Evolutionary conservation across 225 moss, liverwort and hornwort species (phyloP).

Genomic region (Pleurozium schreberi): DNA sequence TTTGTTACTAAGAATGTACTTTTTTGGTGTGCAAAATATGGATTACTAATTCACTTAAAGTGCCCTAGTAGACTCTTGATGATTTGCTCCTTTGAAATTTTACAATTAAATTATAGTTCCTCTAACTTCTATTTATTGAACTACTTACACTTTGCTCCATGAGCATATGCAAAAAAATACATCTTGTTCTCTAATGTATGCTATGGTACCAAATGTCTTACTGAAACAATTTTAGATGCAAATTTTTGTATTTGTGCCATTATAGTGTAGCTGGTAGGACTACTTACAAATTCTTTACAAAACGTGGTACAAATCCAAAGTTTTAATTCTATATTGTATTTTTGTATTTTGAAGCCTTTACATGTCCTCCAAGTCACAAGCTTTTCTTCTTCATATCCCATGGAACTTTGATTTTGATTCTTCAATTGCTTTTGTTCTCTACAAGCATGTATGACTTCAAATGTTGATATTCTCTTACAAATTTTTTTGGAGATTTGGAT

Average conservation of each 20-base stretch:
- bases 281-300: neutral
- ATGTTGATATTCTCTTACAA: no score
- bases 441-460: neutral
- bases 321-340: neutral
- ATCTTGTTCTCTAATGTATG: neutral
- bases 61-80: neutral
- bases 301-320: neutral
- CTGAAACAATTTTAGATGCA: neutral
- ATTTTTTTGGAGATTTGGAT: neutral
- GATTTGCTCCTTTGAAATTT: neutral
- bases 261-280: neutral
- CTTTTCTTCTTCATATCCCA: neutral
- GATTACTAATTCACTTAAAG: neutral
- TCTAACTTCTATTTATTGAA: neutral
- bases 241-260: neutral
- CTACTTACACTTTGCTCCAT: neutral
- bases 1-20: neutral
- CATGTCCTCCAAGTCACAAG: neutral
- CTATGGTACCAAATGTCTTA: neutral
- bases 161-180: neutral
- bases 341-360: neutral
- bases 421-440: neutral
- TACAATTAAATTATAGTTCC: neutral
- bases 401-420: neutral
- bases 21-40: neutral